These are phyloP conservation scores for Exserohilum turcica DNA, from an alignment of 2,329 filamentous ascomycete genomes.

Conservation along the genomic window DNA sequence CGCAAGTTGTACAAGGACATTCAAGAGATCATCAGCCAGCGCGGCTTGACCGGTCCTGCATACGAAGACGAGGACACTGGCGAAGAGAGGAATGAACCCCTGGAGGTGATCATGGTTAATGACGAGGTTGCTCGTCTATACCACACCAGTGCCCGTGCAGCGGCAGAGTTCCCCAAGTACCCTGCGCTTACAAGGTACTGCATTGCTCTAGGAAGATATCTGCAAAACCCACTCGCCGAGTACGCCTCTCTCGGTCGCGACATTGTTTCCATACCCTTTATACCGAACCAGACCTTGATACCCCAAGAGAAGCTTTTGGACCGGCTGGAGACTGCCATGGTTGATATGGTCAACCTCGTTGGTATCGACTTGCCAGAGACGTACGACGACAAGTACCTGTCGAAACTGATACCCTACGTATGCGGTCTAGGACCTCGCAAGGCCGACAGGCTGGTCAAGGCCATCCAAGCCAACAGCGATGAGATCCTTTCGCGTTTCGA, in stretches of 20 bases:
- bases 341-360: conserved; percentile 97
- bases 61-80: conserved; percentile 77
- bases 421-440: conserved; percentile 92
- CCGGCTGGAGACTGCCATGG: conserved; percentile 92
- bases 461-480: conserved; percentile 89
- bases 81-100: conserved; percentile 73
- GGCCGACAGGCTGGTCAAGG: conserved; percentile 81
- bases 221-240: conserved; percentile 95
- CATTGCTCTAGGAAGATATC: conserved; percentile 83
- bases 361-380: conserved; percentile 96
- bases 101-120: conserved; percentile 91
- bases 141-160: conserved; percentile 82
- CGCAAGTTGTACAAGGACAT: conserved; percentile 82
- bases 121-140: conserved; percentile 97
- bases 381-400: conserved; percentile 77
- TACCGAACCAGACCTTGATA: conserved; percentile 86
- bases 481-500: conserved; percentile 83
- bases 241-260: conserved; percentile 92
- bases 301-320: conserved; percentile 85
- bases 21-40: conserved; percentile 76
- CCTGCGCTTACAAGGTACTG: conserved; percentile 84
- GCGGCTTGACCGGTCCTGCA: conserved; percentile 77
- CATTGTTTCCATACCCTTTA: conserved; percentile 83
- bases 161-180: conserved; percentile 79
- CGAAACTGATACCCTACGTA: conserved; percentile 87